A percentile compares a stretch with the other conserved stretches of the same genome.
phyloP scores from a whole-genome alignment of 441 rosid genomes.

The Jatropha multifida region DNA sequence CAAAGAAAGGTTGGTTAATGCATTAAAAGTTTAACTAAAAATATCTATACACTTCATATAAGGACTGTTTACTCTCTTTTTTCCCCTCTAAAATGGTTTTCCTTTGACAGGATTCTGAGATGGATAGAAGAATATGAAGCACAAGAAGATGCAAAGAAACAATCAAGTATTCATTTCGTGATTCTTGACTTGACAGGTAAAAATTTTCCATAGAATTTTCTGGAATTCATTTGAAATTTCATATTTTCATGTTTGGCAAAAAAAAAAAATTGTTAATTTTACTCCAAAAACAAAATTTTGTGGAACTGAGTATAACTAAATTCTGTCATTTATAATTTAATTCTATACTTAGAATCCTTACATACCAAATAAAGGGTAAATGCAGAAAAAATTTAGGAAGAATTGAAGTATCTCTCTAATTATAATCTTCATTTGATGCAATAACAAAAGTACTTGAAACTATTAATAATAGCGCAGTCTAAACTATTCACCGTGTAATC shows the following conservation, averaged over 20 bases:
- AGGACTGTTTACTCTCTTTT: background rate
- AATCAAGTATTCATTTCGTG: conserved; percentile 50
- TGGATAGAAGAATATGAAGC: conserved; percentile 82
- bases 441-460: background rate
- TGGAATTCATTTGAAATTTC: too few relatives aligned
- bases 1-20: conserved; percentile 64
- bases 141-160: conserved; percentile 47
- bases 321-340: too few relatives aligned
- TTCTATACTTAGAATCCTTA: too few relatives aligned
- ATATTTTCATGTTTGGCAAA: too few relatives aligned
- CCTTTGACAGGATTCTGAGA: conserved; percentile 56
- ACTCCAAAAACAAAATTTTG: too few relatives aligned
- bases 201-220: background rate
- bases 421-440: background rate
- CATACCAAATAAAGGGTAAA: too few relatives aligned
- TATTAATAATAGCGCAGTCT: background rate
- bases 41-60: background rate
- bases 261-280: too few relatives aligned
- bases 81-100: background rate
- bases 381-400: too few relatives aligned
- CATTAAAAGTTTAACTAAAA: background rate
- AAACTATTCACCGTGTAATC: too few relatives aligned
- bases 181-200: conserved; percentile 80
- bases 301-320: too few relatives aligned
- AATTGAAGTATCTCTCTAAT: background rate